Evolutionary conservation across 2,329 filamentous ascomycete genomes (phyloP), one percentile per base, ranked within the genome.

Genomic region (Huntiella decipiens): DNA sequence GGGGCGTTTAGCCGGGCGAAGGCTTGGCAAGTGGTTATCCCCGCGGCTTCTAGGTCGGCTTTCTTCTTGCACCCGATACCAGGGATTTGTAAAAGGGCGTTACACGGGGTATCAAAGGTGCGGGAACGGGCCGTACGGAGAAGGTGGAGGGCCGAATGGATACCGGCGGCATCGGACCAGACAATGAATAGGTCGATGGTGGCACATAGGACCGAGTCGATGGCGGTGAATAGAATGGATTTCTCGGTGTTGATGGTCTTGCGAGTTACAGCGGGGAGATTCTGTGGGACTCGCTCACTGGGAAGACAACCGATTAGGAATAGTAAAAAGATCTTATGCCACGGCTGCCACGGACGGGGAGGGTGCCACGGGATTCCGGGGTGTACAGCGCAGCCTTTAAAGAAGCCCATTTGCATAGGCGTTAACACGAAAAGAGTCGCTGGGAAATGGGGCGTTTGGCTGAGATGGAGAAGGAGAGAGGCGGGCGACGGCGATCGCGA

Each of bases 21-120:
- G n/a, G 74, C 71, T 37, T 79, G 72, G 4, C 96, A 74, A 4
- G 67, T 82, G 22, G 65, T 74, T 45, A 96, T 72, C 1, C 77
- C 76, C n/a, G 75, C 76, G 35, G 71, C 68, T 3, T 75, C 71
- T 38, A 96, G 68, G 57, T 82, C 91, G 34, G 79, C 72, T 52
- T 83, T 76, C n/a, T 74, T 72, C 1, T 78, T 82, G 4, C 75
- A 66, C 0, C 91, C 91, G 50, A 96, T 73, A 2, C 77, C 73
- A 0, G 82, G 75, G 1, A 98, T 70, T 58, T 96, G 88, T 50
- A 81, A 80, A 55, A 98, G 71, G 53, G 95, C 82, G 16, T 80
- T 67, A 0, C 82, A 74, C 2, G 77, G 82, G 32, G 81, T 77
- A 55, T 98, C 91, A 91, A 87, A 94, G 1, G 68, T 66, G 1